Percentiles rank a stretch among this genome's conserved stretches.
Conservation (phyloP, 257 asterid species). For the Nicotiana tabacum region DNA sequence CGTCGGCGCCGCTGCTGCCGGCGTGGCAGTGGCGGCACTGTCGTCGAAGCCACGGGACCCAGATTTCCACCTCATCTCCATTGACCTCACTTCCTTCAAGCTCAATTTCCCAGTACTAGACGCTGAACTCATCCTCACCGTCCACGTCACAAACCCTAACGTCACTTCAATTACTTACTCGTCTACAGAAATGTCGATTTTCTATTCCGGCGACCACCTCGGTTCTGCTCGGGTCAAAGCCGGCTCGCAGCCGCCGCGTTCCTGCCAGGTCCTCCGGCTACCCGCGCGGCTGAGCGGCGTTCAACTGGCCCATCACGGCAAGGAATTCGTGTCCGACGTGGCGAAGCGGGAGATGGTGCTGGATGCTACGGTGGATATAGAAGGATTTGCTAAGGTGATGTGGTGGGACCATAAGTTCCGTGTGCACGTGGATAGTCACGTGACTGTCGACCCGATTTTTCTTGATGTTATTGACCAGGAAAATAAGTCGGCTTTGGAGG, state of each 20-base stretch:
- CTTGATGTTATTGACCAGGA: constrained; percentile 90
- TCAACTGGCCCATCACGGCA: constrained; percentile 64
- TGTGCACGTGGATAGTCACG: constrained; percentile 94
- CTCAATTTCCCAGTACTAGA: constrained; percentile 81
- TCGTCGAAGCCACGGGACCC: constrained; percentile 75
- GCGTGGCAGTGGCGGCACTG: constrained; percentile 35
- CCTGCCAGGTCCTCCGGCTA: constrained; percentile 80
- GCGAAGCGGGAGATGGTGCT: constrained; percentile 83
- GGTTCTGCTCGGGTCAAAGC: constrained; percentile 74
- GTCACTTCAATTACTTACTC: constrained; percentile 60
- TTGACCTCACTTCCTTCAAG: constrained; percentile 77
- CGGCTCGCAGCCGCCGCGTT: constrained; percentile 83
- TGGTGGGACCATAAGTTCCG: constrained; percentile 86
- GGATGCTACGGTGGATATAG: constrained; percentile 70
- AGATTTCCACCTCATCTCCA: constrained; percentile 71
- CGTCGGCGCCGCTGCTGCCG: constrained; percentile 73
- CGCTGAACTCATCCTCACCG: constrained; percentile 69
- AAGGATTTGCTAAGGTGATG: constrained; percentile 72
- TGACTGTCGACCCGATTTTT: constrained; percentile 76
- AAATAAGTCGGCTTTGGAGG: constrained; percentile 47
- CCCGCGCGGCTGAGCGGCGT: constrained; percentile 84
- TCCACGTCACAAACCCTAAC: constrained; percentile 97
- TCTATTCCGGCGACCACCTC: constrained; percentile 69
- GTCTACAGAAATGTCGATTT: constrained; percentile 67
- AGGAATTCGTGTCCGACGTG: constrained; percentile 62